Evolutionary conservation across 371 early-diverging fungal genomes (phyloP).

Genomic region (Caulochytrium protostelioides): DNA sequence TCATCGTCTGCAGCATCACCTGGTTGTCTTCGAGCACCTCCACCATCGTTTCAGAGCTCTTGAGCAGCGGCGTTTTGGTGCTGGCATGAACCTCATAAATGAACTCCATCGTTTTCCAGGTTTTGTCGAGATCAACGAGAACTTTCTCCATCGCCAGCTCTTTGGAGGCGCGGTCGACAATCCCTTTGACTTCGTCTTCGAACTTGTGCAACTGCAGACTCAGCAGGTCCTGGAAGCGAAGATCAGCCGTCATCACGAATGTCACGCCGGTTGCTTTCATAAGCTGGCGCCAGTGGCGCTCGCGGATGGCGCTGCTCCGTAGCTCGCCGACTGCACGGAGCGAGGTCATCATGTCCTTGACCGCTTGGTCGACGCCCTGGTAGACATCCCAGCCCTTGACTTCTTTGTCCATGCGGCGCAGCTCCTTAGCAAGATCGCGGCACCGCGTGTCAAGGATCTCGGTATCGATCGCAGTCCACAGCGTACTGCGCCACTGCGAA

Average conservation of each 20-base stretch:
- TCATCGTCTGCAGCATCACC: slow-evolving; percentile 41
- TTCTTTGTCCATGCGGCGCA: slow-evolving; percentile 38
- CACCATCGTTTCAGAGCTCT: slow-evolving; percentile 33
- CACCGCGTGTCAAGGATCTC: slow-evolving; percentile 34
- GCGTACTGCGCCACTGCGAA: slow-evolving; percentile 28
- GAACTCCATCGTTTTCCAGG: slow-evolving; percentile 36
- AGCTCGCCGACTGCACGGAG: slow-evolving; percentile 39
- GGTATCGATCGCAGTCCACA: slow-evolving; percentile 38
- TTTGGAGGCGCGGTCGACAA: slow-evolving; percentile 38
- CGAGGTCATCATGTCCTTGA: slow-evolving; percentile 40
- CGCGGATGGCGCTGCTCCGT: slow-evolving; percentile 31
- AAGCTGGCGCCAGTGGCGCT: slow-evolving; percentile 42
- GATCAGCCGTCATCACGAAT: slow-evolving; percentile 33
- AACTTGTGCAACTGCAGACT: slow-evolving; percentile 35
- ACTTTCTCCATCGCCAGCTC: slow-evolving; percentile 40
- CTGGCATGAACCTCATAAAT: slow-evolving; percentile 33
- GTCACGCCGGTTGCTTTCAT: slow-evolving; percentile 42
- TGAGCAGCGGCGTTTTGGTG: slow-evolving; percentile 22
- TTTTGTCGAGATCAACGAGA: slow-evolving; percentile 31
- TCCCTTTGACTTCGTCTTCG: slow-evolving; percentile 40
- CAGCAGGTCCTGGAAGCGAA: slow-evolving; percentile 39
- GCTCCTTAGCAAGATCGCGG: slow-evolving; percentile 32
- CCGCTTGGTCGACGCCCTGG: slow-evolving; percentile 33
- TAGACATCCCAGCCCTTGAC: slow-evolving; percentile 45
- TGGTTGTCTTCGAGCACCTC: slow-evolving; percentile 43